phyloP scores from a whole-genome alignment of 208 protist genomes.

The Trypanosoma mega region DNA sequence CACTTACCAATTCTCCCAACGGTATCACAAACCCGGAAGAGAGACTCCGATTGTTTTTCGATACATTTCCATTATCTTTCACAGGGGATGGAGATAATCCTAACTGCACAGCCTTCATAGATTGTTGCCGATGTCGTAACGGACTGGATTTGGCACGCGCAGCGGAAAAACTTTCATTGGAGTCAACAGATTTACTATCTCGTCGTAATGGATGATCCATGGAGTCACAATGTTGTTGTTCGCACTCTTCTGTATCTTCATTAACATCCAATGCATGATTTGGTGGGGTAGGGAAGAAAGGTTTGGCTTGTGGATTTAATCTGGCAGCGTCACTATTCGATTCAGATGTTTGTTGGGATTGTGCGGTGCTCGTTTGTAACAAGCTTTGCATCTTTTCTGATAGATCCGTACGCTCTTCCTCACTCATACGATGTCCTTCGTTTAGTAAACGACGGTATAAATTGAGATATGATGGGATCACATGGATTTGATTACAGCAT shows the following conservation, averaged over 20 bases:
- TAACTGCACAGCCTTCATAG: background rate
- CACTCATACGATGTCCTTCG: background rate
- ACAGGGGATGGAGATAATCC: background rate
- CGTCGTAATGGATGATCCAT: no score
- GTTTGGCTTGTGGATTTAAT: constrained; percentile 25
- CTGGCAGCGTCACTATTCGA: constrained; percentile 5
- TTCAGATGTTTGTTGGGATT: constrained; percentile 22
- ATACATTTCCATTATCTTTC: background rate
- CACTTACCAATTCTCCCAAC: constrained; percentile 11
- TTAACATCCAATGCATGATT: no score
- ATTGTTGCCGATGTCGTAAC: constrained; percentile 39
- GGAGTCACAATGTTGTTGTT: no score
- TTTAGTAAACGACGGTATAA: constrained; percentile 20
- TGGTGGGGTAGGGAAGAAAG: constrained; percentile 29
- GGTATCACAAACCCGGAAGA: constrained; percentile 6
- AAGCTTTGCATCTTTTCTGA: constrained; percentile 32
- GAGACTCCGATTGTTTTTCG: background rate
- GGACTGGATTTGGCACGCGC: no score
- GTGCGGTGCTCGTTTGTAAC: constrained; percentile 22
- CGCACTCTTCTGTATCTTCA: no score
- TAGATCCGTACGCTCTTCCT: constrained; percentile 21
- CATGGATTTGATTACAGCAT: constrained; percentile 90
- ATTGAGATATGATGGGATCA: constrained; percentile 54
- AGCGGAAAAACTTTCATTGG: no score
- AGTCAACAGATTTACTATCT: no score